Conservation (phyloP, 2,329 filamentous ascomycete genomes). For the Helicocarpus griseus region DNA sequence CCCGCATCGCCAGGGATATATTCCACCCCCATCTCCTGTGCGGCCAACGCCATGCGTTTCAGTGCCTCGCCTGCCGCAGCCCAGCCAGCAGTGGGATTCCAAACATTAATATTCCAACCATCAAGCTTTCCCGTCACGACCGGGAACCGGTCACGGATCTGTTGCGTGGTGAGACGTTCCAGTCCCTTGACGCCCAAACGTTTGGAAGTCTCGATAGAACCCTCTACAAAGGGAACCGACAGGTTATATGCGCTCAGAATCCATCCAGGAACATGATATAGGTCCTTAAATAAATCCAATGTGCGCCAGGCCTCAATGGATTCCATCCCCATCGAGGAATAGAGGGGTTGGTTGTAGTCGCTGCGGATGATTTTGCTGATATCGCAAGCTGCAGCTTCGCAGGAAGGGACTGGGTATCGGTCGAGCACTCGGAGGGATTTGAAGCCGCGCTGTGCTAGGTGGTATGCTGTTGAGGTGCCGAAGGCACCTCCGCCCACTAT, state of each 20-base stretch:
- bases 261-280: conserved; percentile 38
- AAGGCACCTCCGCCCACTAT: conserved; percentile 44
- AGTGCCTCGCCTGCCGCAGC: conserved; percentile 44
- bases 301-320: conserved; percentile 33
- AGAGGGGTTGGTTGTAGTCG: conserved; percentile 5
- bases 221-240: conserved; percentile 11
- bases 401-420: conserved; percentile 36
- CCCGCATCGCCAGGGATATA: conserved; percentile 37
- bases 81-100: conserved; percentile 42
- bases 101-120: not conserved
- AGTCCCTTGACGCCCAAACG: not conserved
- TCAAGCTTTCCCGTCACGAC: not conserved
- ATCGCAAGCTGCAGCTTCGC: conserved; percentile 42
- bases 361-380: conserved; percentile 36
- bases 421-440: conserved; percentile 41
- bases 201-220: not conserved
- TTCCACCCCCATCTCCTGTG: conserved; percentile 27
- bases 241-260: conserved; percentile 23
- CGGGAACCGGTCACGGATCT: not conserved
- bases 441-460: conserved; percentile 42
- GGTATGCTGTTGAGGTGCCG: conserved; percentile 43
- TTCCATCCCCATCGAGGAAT: conserved; percentile 13
- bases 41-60: conserved; percentile 19
- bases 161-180: not conserved
- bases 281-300: conserved; percentile 36